Percentiles rank a stretch among this genome's conserved stretches.
phyloP scores from a whole-genome alignment of 139 green algal genomes.

The Chlorella sp. region DNA sequence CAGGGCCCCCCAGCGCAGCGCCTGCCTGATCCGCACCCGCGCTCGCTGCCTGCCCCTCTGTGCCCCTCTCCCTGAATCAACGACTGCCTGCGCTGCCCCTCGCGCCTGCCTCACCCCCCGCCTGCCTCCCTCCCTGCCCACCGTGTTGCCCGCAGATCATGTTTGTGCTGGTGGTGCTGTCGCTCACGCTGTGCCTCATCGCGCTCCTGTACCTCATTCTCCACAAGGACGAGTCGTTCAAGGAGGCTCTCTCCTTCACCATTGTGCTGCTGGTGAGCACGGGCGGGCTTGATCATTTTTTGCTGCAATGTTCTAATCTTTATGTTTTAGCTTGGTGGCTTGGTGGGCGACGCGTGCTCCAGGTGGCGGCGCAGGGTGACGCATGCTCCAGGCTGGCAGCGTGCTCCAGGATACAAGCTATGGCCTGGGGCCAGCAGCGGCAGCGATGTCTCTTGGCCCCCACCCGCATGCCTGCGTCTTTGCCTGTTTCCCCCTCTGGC shows the following conservation, averaged over 20 bases:
- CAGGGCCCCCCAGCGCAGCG: neutral
- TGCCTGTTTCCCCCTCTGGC: neutral
- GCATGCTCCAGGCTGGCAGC: too few relatives aligned
- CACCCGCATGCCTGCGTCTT: neutral
- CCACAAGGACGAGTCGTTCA: slow-evolving; percentile 50
- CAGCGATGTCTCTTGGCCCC: too few relatives aligned
- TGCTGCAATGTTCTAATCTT: too few relatives aligned
- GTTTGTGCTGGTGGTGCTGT: slow-evolving; percentile 71
- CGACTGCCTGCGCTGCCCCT: neutral
- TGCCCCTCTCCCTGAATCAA: neutral
- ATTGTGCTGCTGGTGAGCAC: slow-evolving; percentile 77
- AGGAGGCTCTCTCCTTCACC: slow-evolving; percentile 73
- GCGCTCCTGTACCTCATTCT: slow-evolving; percentile 72
- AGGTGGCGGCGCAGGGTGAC: too few relatives aligned
- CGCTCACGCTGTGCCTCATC: slow-evolving; percentile 73
- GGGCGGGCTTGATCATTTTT: too few relatives aligned
- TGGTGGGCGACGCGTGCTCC: too few relatives aligned
- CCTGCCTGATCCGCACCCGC: neutral
- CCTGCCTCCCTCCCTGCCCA: neutral
- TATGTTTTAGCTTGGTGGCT: too few relatives aligned
- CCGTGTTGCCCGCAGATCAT: slow-evolving; percentile 76
- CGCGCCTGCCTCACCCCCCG: neutral
- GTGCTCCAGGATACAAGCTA: too few relatives aligned
- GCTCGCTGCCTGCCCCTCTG: neutral
- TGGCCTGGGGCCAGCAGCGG: too few relatives aligned